Conservation (phyloP, 768 basidiomycete genomes). For the Leccinum subtestaceum region DNA sequence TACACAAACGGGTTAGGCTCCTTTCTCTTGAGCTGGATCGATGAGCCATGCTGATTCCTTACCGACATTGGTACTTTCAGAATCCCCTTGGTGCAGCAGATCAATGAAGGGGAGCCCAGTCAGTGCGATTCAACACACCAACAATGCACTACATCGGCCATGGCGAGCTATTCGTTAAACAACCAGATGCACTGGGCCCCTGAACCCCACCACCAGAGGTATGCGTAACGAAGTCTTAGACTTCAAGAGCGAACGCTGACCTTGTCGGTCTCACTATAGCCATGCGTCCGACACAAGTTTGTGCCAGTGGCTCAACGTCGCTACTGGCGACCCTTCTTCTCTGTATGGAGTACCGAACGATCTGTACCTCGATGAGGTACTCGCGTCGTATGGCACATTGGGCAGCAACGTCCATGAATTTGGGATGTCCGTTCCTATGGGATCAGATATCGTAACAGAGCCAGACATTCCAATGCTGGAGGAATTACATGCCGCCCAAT, state of each 20-base stretch:
- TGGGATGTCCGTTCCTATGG: neutral
- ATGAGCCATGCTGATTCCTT: neutral
- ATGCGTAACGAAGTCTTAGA: neutral
- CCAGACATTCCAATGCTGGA: constrained; percentile 1
- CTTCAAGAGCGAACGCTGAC: neutral
- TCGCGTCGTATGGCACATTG: neutral
- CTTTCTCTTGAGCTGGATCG: neutral
- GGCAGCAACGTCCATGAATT: neutral
- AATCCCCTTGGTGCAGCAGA: neutral
- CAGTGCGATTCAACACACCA: neutral
- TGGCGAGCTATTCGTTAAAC: neutral
- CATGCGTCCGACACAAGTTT: neutral
- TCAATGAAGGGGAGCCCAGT: neutral
- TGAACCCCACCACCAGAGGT: constrained; percentile 12
- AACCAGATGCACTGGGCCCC: neutral
- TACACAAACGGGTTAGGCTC: constrained; percentile 10
- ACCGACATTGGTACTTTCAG: neutral
- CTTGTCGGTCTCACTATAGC: neutral
- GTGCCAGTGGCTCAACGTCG: constrained; percentile 1
- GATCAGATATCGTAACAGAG: constrained; percentile 2
- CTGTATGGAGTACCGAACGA: neutral
- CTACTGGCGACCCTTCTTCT: neutral
- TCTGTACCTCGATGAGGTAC: neutral
- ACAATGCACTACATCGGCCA: constrained; percentile 2
- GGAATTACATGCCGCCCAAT: neutral